Evolutionary conservation across 768 basidiomycete species (phyloP), one percentile per base, ranked within the genome.

Genomic region (Suillus plorans): DNA sequence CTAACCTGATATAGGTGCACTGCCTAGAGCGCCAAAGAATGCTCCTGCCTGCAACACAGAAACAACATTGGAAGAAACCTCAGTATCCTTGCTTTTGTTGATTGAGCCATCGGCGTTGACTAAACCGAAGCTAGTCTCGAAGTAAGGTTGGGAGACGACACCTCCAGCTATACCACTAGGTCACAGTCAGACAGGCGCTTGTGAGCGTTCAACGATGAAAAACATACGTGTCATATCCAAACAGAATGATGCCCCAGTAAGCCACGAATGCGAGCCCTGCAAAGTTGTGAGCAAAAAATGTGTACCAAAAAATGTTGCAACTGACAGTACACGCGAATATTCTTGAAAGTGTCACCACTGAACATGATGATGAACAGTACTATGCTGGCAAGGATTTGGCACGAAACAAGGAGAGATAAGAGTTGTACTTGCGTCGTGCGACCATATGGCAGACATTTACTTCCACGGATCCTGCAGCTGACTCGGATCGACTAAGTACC

Each of bases 41-140:
- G 92, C 91, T 13, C 92, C 92, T 5, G 88, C 91, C 72, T 95
- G 94, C 12, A 95, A 82, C 5, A 95, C 91, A 4, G 94, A 92
- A 20, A 95, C 94, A 50, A 96, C 89, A 68, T 91, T 93, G 50
- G 90, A 89, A 0, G 88, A 89, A n/a, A 94, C 80, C 5, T 81
- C 78, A 63, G 89, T 83, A 22, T 75, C 68, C 44, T 79, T 74
- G 28, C 66, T 66, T 25, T 72, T 70, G 72, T 87, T 75, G 49
- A 74, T 72, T 1, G 69, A 70, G 28, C 85, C 85, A 62, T 84
- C 73, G 1, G 77, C 61, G 42, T 82, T 78, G 60, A 79, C 73
- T 61, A 91, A 79, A 18, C 85, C 86, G 70, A 94, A 94, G 55
- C 86, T 82, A 14, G 77, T 53, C 68, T 84, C 75, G 78, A 94